Percentiles rank a stretch among this genome's conserved stretches.
phyloP scores from a whole-genome alignment of 129 eudicot genomes.

The Sambucus nigra region DNA sequence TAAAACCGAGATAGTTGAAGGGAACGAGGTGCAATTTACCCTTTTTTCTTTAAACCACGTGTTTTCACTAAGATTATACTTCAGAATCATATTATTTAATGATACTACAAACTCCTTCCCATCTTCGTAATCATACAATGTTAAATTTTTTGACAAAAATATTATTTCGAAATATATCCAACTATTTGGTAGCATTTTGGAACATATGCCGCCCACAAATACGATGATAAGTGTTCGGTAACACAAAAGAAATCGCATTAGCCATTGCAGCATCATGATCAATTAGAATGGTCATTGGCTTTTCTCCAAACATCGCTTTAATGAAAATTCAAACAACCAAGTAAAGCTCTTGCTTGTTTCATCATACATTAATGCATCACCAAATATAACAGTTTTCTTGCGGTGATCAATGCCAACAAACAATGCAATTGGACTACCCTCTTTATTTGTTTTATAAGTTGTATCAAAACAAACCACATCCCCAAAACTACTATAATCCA shows the following conservation, averaged over 20 bases:
- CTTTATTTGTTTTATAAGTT: constrained; percentile 11
- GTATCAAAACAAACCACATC: constrained; percentile 31
- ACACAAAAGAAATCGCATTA: constrained; percentile 20
- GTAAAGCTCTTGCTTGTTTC: constrained; percentile 24
- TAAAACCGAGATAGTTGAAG: too few relatives aligned
- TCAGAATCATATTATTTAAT: constrained; percentile 27
- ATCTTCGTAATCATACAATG: constrained; percentile 18
- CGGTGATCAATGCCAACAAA: constrained; percentile 31
- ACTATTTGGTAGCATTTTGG: constrained; percentile 23
- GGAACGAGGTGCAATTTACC: too few relatives aligned
- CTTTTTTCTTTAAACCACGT: constrained; percentile 29
- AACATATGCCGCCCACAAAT: constrained; percentile 32
- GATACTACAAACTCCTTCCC: constrained; percentile 20
- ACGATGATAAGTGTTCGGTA: constrained; percentile 24
- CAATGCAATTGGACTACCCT: constrained; percentile 15
- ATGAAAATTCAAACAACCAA: constrained; percentile 33
- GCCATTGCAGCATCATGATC: constrained; percentile 30
- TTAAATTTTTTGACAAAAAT: constrained; percentile 21
- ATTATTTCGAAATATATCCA: constrained; percentile 12
- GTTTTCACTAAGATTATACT: constrained; percentile 14
- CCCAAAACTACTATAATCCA: constrained; percentile 24
- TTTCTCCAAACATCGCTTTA: constrained; percentile 18
- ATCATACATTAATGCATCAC: constrained; percentile 31
- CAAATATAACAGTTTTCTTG: constrained; percentile 26
- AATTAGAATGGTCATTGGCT: constrained; percentile 21